Conservation (phyloP, 495 filamentous ascomycete genomes). For the Penicillium arizonense region DNA sequence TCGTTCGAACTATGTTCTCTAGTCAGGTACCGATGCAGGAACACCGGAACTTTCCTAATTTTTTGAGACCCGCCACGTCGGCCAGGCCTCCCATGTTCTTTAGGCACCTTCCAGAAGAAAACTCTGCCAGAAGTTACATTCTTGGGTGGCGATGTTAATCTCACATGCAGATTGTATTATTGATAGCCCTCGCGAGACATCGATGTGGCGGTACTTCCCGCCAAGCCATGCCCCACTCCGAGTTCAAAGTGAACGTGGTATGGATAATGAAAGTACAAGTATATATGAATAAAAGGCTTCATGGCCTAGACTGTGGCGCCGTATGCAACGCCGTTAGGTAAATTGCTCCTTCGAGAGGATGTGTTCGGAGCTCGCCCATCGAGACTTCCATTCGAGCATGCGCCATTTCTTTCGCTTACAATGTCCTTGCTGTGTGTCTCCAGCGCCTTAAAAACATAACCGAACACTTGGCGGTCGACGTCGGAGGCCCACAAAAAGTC, state of each 20-base stretch:
- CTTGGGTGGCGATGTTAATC: not conserved
- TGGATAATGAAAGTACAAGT: not conserved
- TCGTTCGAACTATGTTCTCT: not conserved
- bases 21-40: not conserved
- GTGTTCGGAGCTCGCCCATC: conserved; percentile 3
- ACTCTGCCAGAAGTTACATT: not conserved
- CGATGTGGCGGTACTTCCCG: not conserved
- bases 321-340: not conserved
- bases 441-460: conserved; percentile 84
- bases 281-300: not conserved
- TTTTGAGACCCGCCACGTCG: not conserved
- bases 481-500: conserved; percentile 96
- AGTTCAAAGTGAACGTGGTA: not conserved
- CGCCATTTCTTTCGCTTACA: too few species aligned
- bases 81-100: not conserved
- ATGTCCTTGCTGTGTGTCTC: conserved; percentile 51
- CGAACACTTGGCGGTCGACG: conserved; percentile 81
- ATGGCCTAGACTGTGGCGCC: not conserved
- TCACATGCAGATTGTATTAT: not conserved
- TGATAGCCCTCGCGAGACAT: not conserved
- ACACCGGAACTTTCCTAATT: not conserved
- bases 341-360: not conserved
- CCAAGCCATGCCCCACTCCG: conserved; percentile 3
- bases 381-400: too few species aligned
- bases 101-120: not conserved